These are phyloP conservation scores for Sphaerostilbella broomeana DNA, from an alignment of 2,329 filamentous ascomycete species.

Conservation along the genomic window DNA sequence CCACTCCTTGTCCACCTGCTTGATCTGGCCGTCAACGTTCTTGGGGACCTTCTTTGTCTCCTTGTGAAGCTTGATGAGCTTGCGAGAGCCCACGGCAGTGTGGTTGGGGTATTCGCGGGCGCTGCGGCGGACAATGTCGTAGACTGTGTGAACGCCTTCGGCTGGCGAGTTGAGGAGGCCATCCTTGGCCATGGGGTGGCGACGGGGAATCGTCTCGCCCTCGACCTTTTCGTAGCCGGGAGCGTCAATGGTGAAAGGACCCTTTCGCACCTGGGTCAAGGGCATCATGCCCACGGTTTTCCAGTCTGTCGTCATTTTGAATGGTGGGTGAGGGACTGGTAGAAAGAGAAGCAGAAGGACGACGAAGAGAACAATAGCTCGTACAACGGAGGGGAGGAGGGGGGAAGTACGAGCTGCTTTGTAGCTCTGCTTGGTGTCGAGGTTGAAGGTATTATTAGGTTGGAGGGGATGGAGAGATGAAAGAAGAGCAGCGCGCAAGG, in stretches of 20 bases:
- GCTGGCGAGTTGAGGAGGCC: conserved; percentile 59
- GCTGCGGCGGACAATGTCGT: conserved; percentile 67
- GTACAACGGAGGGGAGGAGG: too few relatives aligned
- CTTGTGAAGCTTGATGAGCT: conserved; percentile 68
- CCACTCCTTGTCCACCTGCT: conserved; percentile 85
- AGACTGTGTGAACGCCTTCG: conserved; percentile 67
- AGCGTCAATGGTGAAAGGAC: conserved; percentile 69
- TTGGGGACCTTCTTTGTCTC: conserved; percentile 90
- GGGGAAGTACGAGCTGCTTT: too few relatives aligned
- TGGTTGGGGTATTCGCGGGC: conserved; percentile 57
- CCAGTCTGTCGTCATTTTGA: conserved; percentile 24
- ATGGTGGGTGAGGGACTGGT: not conserved
- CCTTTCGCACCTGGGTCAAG: conserved; percentile 55
- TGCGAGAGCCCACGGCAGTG: conserved; percentile 63
- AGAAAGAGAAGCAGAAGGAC: not conserved
- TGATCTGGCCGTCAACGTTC: conserved; percentile 71
- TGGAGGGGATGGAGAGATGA: too few relatives aligned
- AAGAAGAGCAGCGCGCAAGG: too few relatives aligned
- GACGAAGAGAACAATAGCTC: too few relatives aligned
- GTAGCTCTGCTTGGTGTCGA: too few relatives aligned
- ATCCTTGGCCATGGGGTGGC: conserved; percentile 65
- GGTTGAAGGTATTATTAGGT: too few relatives aligned
- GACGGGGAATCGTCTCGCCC: conserved; percentile 79
- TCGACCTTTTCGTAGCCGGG: conserved; percentile 60
- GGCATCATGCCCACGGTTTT: conserved; percentile 42